Percentiles rank a stretch among this genome's conserved stretches.
Evolutionary conservation across 805 yeast genomes (phyloP).

Genomic region (Candida xyloterini): DNA sequence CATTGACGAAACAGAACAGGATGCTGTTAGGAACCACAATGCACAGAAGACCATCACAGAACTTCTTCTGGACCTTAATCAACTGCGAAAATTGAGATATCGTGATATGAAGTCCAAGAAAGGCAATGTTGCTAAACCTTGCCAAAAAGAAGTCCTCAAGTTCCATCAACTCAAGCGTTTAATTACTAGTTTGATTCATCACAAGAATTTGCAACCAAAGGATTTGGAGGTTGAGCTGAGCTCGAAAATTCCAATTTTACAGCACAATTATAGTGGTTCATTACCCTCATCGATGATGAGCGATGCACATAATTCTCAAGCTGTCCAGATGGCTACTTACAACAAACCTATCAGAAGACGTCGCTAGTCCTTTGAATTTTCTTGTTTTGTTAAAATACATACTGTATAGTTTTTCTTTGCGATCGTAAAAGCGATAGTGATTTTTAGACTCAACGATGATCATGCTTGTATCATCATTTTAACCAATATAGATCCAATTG

Average conservation of each 20-base stretch:
- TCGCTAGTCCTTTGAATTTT: slow-evolving; percentile 2
- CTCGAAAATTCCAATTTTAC: slow-evolving; percentile 59
- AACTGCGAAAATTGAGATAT: slow-evolving; percentile 45
- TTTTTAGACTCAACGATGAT: not conserved
- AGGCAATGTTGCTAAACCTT: slow-evolving; percentile 35
- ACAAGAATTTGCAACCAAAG: slow-evolving; percentile 29
- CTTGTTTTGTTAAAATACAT: not conserved
- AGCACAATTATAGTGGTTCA: slow-evolving; percentile 72
- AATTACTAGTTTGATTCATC: slow-evolving; percentile 38
- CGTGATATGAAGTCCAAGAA: not conserved
- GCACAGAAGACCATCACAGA: slow-evolving; percentile 40
- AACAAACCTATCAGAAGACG: slow-evolving; percentile 21
- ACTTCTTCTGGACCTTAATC: slow-evolving; percentile 47
- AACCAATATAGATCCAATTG: not conserved
- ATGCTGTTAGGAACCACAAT: slow-evolving; percentile 20
- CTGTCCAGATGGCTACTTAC: slow-evolving; percentile 17
- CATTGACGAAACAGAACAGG: slow-evolving; percentile 26
- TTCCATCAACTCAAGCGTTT: slow-evolving; percentile 44
- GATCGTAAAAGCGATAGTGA: not conserved
- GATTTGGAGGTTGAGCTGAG: slow-evolving; percentile 37
- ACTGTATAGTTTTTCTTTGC: not conserved
- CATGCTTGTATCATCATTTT: not conserved
- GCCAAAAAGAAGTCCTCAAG: slow-evolving; percentile 39
- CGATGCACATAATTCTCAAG: slow-evolving; percentile 10
- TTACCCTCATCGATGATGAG: slow-evolving; percentile 56